These are phyloP conservation scores for Pistacia vera DNA, from an alignment of 345 rosid genomes.

Conservation along the genomic window DNA sequence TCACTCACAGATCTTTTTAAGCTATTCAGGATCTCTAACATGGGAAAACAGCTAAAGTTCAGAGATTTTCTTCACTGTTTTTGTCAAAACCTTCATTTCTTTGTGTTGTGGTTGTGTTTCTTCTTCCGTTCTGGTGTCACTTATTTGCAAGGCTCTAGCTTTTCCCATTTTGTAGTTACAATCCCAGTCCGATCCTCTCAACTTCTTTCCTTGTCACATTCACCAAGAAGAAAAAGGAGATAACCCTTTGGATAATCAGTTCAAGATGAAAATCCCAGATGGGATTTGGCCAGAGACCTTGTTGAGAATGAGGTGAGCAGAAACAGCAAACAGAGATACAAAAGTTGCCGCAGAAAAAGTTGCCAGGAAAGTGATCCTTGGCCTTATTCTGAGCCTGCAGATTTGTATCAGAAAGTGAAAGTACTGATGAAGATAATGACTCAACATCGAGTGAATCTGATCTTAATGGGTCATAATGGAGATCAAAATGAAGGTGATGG, in stretches of 20 bases:
- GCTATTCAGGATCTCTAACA: slow-evolving; percentile 21
- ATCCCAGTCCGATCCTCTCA: slow-evolving; percentile 39
- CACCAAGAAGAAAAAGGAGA: slow-evolving; percentile 25
- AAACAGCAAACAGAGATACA: slow-evolving; percentile 13
- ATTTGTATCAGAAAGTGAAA: slow-evolving; percentile 37
- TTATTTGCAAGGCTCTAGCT: slow-evolving; percentile 25
- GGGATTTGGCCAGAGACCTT: neutral
- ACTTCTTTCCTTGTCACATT: slow-evolving; percentile 29
- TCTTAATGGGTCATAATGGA: slow-evolving; percentile 22
- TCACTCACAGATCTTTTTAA: neutral
- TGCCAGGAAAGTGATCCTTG: slow-evolving; percentile 17
- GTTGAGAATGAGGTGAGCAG: slow-evolving; percentile 21
- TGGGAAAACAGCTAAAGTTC: slow-evolving; percentile 31
- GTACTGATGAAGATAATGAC: slow-evolving; percentile 16
- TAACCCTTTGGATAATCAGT: slow-evolving; percentile 6
- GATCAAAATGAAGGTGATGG: slow-evolving; percentile 7
- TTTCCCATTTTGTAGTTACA: slow-evolving; percentile 35
- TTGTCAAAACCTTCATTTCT: slow-evolving; percentile 30
- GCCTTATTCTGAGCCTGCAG: slow-evolving; percentile 16
- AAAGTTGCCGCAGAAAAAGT: slow-evolving; percentile 11
- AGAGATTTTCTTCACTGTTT: slow-evolving; percentile 21
- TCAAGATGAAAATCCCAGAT: slow-evolving; percentile 17
- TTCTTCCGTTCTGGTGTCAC: slow-evolving; percentile 30
- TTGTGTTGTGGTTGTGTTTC: slow-evolving; percentile 19
- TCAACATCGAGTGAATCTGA: slow-evolving; percentile 27